Conservation (phyloP, 441 rosid genomes). For the Mallotus repandus region DNA sequence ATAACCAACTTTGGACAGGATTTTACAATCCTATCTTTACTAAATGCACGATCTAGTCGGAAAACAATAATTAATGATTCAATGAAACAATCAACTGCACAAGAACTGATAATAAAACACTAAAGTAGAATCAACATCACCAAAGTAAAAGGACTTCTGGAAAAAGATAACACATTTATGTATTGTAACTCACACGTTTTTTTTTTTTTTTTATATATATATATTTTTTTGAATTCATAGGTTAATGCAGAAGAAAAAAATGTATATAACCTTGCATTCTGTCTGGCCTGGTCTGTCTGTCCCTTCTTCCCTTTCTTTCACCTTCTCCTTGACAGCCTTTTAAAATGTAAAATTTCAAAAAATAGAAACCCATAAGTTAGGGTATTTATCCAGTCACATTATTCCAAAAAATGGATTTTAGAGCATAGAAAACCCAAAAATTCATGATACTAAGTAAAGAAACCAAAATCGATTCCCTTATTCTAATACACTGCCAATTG, state of each 20-base stretch:
- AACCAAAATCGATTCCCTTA: background rate
- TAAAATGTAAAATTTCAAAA: background rate
- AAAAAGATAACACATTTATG: too few species aligned
- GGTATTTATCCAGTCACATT: background rate
- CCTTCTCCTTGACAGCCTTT: conserved; percentile 55
- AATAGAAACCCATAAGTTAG: background rate
- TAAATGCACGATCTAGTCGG: too few species aligned
- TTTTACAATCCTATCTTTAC: background rate
- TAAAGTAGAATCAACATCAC: background rate
- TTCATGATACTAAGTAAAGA: background rate
- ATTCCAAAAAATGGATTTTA: conserved; percentile 3
- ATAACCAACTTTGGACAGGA: background rate
- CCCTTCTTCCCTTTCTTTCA: conserved; percentile 54
- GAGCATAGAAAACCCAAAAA: background rate
- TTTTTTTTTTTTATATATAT: background rate
- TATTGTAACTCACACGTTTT: too few species aligned
- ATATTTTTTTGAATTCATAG: background rate
- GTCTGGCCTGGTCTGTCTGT: conserved; percentile 45
- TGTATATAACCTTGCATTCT: conserved; percentile 80
- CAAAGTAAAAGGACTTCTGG: background rate
- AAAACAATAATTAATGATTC: background rate
- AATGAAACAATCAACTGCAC: background rate
- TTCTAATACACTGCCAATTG: background rate
- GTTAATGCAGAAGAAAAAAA: background rate
- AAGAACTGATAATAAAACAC: background rate